Evolutionary conservation across 169 alveolate species (phyloP), one percentile per base, ranked within the genome.

Genomic region (Eimeria maxima): DNA sequence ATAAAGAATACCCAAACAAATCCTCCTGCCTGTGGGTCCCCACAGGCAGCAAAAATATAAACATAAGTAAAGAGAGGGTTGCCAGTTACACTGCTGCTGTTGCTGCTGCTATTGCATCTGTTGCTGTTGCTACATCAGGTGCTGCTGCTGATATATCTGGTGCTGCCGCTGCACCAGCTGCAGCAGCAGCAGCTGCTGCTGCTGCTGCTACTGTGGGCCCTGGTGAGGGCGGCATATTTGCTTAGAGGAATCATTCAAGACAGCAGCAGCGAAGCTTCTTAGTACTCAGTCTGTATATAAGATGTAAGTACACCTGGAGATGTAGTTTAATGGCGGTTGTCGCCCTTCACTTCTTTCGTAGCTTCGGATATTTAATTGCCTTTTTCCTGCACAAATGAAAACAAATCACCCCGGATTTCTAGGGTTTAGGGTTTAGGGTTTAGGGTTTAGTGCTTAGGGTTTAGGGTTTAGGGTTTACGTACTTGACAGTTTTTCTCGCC

Each of bases 401-500:
- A 57, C 24, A 24, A 71, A 3, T 44, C 29, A 63, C 73, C 6
- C 73, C 73, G n/a, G 5, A 24, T 1, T 67, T 27, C 22, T 69
- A 44, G 42, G 45, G 42, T n/a, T 60, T 60, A 69, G 80, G 33
- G 33, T 27, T 38, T 10, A 38, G 80, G 18, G 14, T 27, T n/a
- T 16, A 27, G 47, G 80, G 42, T 27, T 14, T 50, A 20, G 90
- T 33, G 71, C 0, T 3, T 57, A 83, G 91, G 74, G 74, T 50
- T 55, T 57, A 42, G 42, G 92, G 53, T 50, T 47, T 45, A 20
- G 55, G 38, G 87, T 38, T 18, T 20, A 55, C 91, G 42, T 38
- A 83, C 91, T 53, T 83, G 76, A 83, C 91, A 10, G 45, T 44
- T 38, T 29, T 67, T 29, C 96, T 42, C 29, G 65, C 96, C 44